Evolutionary conservation across 768 basidiomycete genomes (phyloP), one percentile per base, ranked within the genome.

Genomic region (Coprinopsis sp.): DNA sequence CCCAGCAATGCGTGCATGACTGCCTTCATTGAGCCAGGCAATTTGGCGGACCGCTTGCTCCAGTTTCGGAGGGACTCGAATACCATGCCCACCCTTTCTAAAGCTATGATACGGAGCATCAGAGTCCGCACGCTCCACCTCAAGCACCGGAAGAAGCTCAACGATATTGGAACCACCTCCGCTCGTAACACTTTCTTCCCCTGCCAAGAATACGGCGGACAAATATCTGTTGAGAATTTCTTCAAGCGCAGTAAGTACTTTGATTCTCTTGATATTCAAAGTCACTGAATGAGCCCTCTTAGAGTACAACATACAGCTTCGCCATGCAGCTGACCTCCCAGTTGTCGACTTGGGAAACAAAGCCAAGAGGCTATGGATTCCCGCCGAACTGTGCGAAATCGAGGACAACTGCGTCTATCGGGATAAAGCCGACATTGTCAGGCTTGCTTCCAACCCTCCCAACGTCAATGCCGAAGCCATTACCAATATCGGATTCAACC

Each of bases 301-400:
- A 87, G 84, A 81, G 53, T 79, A 87, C 54, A 70, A 71, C 0
- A 78, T 73, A 30, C 70, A 53, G 1, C 60, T 87, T 10, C 59
- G 64, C 37, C 52, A 76, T 42, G 63, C 78, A 1, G 43, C 62
- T 8, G 64, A 78, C 21, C 53, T 80, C 12, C 76, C 78, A 1
- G 68, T 78, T 30, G 62, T 81, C 37, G 65, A 81, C 40, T 60
- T 79, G 24, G 73, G 73, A 1, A 58, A 49, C 19, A 47, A 51
- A 24, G 58, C 58, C 30, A 58, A 63, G 24, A 33, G 58, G 2
- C 48, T 53, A 36, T 75, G 58, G 50, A 62, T 87, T 1, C 86
- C 86, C 0, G 77, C 82, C 0, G 86, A 89, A 58, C 44, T 89
- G 1, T 88, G 87, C 66, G 67, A 74, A 25, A 82, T 89, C 38